Conservation (phyloP, 805 yeast genomes). For the Starmerella sirachaensis region DNA sequence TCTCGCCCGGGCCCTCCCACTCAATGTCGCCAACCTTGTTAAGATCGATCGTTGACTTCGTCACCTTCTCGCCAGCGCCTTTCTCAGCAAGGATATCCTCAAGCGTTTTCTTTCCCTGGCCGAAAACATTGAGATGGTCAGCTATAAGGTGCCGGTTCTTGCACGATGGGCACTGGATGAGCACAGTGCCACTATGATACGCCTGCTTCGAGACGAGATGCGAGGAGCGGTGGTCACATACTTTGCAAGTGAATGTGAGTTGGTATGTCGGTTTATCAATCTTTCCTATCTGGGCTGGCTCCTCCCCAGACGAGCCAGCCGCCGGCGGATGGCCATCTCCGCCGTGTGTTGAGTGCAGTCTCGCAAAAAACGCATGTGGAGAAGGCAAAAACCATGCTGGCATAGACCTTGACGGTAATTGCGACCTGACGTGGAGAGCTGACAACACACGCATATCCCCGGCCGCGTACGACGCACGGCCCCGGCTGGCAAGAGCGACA, state of each 20-base stretch:
- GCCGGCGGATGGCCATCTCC: no score
- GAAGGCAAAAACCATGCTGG: no score
- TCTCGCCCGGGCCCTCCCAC: conserved; percentile 24
- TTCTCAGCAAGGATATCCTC: conserved; percentile 65
- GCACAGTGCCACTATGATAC: conserved; percentile 71
- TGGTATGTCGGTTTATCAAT: conserved; percentile 67
- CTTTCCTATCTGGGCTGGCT: conserved; percentile 29
- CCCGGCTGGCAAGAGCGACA: no score
- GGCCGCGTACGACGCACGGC: no score
- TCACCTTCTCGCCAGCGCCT: conserved; percentile 54
- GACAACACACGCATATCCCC: no score
- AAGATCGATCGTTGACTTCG: conserved; percentile 52
- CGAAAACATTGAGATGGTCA: conserved; percentile 71
- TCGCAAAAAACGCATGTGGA: no score
- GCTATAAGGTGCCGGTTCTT: conserved; percentile 80
- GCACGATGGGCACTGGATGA: conserved; percentile 88
- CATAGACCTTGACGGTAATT: no score
- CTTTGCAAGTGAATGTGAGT: conserved; percentile 87
- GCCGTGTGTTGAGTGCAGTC: no score
- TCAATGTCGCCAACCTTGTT: conserved; percentile 22
- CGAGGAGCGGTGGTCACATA: conserved; percentile 69
- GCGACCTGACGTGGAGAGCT: no score
- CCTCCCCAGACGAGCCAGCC: no score
- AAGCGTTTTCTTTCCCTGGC: conserved; percentile 64
- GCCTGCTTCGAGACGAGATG: conserved; percentile 92